Base-by-base conservation (phyloP, 129 eudicot species). In the Lonicera japonica region DNA sequence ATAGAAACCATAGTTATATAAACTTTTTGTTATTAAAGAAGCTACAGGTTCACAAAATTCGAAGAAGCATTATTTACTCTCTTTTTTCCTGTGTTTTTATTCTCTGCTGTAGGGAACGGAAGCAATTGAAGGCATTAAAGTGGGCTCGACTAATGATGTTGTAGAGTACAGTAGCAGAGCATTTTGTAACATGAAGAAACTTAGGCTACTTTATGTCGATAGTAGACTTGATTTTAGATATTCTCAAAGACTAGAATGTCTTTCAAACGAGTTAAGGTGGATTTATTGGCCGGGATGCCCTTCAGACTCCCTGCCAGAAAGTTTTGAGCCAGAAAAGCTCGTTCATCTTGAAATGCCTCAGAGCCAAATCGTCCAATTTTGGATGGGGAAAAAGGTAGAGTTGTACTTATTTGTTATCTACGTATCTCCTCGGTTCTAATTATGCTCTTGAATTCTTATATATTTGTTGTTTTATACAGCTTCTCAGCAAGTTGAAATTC, bases 361-460 rank as follows among this genome's bases (percentile, higher is more conserved):
- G 8, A 70, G 80, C 66, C 16, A 29, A 1, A 53, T 70, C 12
- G 40, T 11, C 24, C 54, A 25, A 7, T 64, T 64, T 16, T 58
- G 80, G 68, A 19, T n/a, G 19, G 72, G 34, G 13, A n/a, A 46
- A 24, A 70, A 70, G 76, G 80, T 64, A 14, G 3, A 13, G 36
- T 54, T 10, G 5, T 18, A 18, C 3, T 19, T n/a, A 10, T 43
- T 43, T 43, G 50, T 8, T 43, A 43, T 21, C 16, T 22, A 54
- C 20, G 5, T 10, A 9, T 54, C 25, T 54, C 29, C 6, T 21
- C n/a, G 1, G 11, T 43, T 2, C 4, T 29, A 14, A 8, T 3
- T 10, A 10, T 8, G 1, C 50, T 43, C 13, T 43, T 14, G 10
- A 43, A 43, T 43, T 13, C 14, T 12, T 22, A 24, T 1, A 6